Percentiles rank a stretch among this genome's conserved stretches.
phyloP scores from a whole-genome alignment of 495 filamentous ascomycete genomes.

The Podospora pseudoanserina region DNA sequence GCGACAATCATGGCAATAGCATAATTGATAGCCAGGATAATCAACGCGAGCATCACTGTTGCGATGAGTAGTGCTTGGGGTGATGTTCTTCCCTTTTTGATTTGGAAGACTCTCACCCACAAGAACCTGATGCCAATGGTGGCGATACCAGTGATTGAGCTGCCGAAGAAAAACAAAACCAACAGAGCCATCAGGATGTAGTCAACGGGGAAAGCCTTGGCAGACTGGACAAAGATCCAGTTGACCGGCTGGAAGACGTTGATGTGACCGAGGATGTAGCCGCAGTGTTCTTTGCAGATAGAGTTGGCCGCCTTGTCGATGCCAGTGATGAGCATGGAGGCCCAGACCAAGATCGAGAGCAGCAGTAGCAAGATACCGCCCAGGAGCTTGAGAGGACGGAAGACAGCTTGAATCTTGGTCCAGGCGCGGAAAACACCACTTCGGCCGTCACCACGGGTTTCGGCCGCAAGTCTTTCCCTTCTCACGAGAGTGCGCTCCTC shows the following conservation, averaged over 20 bases:
- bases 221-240: conserved; percentile 78
- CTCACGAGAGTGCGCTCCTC: conserved; percentile 91
- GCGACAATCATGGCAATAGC: conserved; percentile 84
- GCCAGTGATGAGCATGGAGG: conserved; percentile 89
- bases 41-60: conserved; percentile 85
- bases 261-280: conserved; percentile 87
- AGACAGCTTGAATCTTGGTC: conserved; percentile 71
- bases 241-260: conserved; percentile 95
- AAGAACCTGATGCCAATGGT: conserved; percentile 90
- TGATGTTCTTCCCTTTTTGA: conserved; percentile 81
- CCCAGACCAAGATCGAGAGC: conserved; percentile 70
- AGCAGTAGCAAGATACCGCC: conserved; percentile 74
- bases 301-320: conserved; percentile 97
- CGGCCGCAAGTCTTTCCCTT: conserved; percentile 79
- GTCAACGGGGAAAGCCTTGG: conserved; percentile 85
- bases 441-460: conserved; percentile 69
- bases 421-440: conserved; percentile 66
- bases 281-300: conserved; percentile 82
- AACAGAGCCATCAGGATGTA: conserved; percentile 82
- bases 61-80: conserved; percentile 91
- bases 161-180: conserved; percentile 79
- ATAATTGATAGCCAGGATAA: conserved; percentile 87
- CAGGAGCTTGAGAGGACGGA: conserved; percentile 79
- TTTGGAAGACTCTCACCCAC: conserved; percentile 87
- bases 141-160: conserved; percentile 80